A percentile compares a stretch with the other conserved stretches of the same genome.
These are phyloP conservation scores for Trypanosoma melophagium DNA, from an alignment of 208 protist genomes.

Conservation along the genomic window DNA sequence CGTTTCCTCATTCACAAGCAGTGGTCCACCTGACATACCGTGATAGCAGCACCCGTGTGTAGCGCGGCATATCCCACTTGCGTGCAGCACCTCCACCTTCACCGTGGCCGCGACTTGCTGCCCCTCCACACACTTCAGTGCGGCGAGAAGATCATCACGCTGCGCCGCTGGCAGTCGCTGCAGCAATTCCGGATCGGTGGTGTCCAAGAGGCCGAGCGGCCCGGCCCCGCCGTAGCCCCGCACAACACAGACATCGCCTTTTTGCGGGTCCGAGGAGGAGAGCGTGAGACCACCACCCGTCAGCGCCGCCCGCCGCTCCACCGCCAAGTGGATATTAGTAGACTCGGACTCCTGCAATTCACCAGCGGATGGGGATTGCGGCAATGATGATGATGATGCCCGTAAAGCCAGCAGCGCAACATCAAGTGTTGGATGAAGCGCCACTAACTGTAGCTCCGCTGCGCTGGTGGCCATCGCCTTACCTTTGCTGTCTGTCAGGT, in stretches of 20 bases:
- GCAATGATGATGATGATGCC: background rate
- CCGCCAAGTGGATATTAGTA: conserved; percentile 1
- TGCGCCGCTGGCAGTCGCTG: conserved; percentile 41
- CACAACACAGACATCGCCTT: conserved; percentile 22
- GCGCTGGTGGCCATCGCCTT: conserved; percentile 25
- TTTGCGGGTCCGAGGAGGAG: background rate
- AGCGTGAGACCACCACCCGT: conserved; percentile 17
- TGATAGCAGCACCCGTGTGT: conserved; percentile 51
- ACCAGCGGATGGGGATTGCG: background rate
- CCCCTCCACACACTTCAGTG: conserved; percentile 61
- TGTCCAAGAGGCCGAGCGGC: conserved; percentile 68
- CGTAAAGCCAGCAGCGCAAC: conserved; percentile 48
- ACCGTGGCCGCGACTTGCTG: conserved; percentile 39
- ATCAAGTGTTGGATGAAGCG: conserved; percentile 59
- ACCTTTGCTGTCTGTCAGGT: conserved; percentile 32
- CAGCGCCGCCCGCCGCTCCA: background rate
- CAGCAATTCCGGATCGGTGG: conserved; percentile 69
- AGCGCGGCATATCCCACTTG: conserved; percentile 54
- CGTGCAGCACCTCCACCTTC: conserved; percentile 43
- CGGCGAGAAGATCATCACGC: conserved; percentile 50
- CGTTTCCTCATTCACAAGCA: conserved; percentile 32
- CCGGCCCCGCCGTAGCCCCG: conserved; percentile 66
- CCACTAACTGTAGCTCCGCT: conserved; percentile 39
- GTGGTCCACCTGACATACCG: conserved; percentile 77
- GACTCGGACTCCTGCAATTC: background rate